Evolutionary conservation across 1,284 basidiomycete species (phyloP).

Genomic region (Heterobasidion occidentale): DNA sequence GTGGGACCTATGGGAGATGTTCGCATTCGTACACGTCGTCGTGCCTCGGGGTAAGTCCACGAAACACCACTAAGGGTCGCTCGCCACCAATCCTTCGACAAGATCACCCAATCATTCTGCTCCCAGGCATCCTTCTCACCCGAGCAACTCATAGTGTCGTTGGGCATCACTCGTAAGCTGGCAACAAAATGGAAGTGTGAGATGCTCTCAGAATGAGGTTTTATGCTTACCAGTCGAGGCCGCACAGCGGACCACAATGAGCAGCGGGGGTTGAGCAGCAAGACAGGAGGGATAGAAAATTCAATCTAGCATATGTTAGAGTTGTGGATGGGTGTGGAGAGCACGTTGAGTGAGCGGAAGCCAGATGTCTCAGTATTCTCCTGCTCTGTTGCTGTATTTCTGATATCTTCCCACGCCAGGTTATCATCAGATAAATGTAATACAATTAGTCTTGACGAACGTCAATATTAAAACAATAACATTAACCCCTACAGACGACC

Average conservation of each 20-base stretch:
- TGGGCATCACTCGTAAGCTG: background rate
- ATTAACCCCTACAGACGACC: too few relatives aligned
- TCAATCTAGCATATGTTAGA: background rate
- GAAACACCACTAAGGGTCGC: background rate
- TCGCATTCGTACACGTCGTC: background rate
- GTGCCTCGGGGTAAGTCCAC: background rate
- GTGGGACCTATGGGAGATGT: background rate
- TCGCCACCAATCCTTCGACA: background rate
- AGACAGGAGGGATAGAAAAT: background rate
- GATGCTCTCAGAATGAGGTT: background rate
- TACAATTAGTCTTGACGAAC: too few relatives aligned
- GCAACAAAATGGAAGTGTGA: background rate
- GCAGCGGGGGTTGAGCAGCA: background rate
- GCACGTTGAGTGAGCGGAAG: background rate
- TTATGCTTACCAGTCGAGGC: background rate
- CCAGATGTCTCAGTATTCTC: background rate
- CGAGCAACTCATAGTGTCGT: background rate
- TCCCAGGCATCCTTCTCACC: background rate
- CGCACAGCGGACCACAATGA: background rate
- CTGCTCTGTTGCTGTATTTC: background rate
- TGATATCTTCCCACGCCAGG: too few relatives aligned
- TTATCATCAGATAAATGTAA: too few relatives aligned
- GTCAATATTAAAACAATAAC: too few relatives aligned
- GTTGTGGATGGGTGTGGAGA: too few relatives aligned
- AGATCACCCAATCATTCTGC: background rate